Base-by-base conservation (phyloP, 306 rosid genomes). In the Abrus precatorius region DNA sequence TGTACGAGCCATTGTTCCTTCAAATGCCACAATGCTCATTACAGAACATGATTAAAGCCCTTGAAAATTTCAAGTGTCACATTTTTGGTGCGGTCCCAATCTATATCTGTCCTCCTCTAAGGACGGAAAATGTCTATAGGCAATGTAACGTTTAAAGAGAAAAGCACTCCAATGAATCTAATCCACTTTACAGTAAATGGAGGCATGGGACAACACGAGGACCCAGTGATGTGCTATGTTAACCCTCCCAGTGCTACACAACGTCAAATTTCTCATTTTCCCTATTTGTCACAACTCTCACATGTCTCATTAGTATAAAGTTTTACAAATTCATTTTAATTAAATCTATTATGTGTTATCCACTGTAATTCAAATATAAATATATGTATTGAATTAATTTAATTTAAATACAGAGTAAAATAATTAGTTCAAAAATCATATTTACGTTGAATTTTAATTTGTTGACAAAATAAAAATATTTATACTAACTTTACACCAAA, bases 91-190 rank as follows among this genome's bases (percentile, higher is more conserved):
- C 4, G n/a, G 20, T 20, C 20, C 20, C 20, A 20, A 20, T 20
- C 20, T 20, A 20, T 9, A 36, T 54, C 9, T 30, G 59, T 55
- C 28, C 38, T 40, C 12, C 28, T 5, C 5, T 6, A 5, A 2
- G 30, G 11, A 75, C 13, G 12, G 80, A 61, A 61, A 75, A 61
- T 75, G 79, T 47, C 61, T 20, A 63, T 1, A 10, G 11, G 6
- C 79, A 59, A 59, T 75, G 79, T 75, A 75, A 30, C 33, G 34
- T 75, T 67, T 67, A 14, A 72, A 53, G 63, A 11, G 0, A 72
- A 38, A 34, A 52, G 14, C 7, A 9, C 1, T 9, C 2, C 5
- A 68, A 34, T 34, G 54, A 73, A 40, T 5, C 32, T 32, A 57
- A 41, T 57, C 40, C 5, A 38, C 6, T 60, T 29, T 14, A 4